phyloP scores from a whole-genome alignment of 75 land plant genomes.

The Cupressus sempervirens region DNA sequence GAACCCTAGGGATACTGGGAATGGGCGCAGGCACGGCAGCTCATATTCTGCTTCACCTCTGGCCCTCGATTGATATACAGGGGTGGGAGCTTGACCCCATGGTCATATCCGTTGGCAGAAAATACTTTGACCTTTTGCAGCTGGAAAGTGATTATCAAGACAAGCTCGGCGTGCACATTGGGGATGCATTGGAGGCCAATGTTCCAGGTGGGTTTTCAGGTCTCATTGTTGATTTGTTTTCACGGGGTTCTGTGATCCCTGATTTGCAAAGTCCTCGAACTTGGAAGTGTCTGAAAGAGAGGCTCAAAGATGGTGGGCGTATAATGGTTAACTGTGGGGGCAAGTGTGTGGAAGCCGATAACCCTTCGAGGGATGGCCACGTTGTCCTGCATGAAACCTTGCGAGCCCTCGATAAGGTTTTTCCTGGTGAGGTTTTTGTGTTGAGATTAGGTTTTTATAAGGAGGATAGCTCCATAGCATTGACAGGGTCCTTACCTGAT shows the following conservation, averaged over 20 bases:
- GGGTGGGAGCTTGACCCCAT: slow-evolving; percentile 87
- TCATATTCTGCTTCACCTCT: slow-evolving; percentile 40
- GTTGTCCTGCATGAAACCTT: slow-evolving; percentile 59
- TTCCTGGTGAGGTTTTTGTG: slow-evolving; percentile 42
- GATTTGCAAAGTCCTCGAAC: slow-evolving; percentile 57
- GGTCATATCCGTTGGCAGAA: slow-evolving; percentile 61
- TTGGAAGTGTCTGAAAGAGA: slow-evolving; percentile 52
- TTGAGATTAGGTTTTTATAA: slow-evolving; percentile 35
- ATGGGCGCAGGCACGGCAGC: slow-evolving; percentile 90
- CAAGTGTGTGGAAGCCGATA: slow-evolving; percentile 82
- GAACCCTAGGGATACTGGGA: slow-evolving; percentile 73
- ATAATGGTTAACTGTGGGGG: slow-evolving; percentile 96
- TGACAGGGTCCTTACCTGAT: slow-evolving; percentile 59
- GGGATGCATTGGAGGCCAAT: slow-evolving; percentile 60
- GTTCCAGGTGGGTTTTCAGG: slow-evolving; percentile 66
- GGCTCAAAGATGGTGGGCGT: slow-evolving; percentile 64
- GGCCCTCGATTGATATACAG: slow-evolving; percentile 52
- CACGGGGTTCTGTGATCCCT: slow-evolving; percentile 57
- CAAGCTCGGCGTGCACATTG: slow-evolving; percentile 54
- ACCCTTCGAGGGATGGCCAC: slow-evolving; percentile 52
- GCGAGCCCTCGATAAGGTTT: slow-evolving; percentile 48
- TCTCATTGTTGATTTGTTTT: slow-evolving; percentile 73
- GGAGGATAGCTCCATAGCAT: slow-evolving; percentile 63
- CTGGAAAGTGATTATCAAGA: slow-evolving; percentile 41
- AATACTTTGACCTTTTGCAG: slow-evolving; percentile 55